Evolutionary conservation across 106 monocot genomes (phyloP), one percentile per base, ranked within the genome.

Genomic region (Hemerocallis citrina): DNA sequence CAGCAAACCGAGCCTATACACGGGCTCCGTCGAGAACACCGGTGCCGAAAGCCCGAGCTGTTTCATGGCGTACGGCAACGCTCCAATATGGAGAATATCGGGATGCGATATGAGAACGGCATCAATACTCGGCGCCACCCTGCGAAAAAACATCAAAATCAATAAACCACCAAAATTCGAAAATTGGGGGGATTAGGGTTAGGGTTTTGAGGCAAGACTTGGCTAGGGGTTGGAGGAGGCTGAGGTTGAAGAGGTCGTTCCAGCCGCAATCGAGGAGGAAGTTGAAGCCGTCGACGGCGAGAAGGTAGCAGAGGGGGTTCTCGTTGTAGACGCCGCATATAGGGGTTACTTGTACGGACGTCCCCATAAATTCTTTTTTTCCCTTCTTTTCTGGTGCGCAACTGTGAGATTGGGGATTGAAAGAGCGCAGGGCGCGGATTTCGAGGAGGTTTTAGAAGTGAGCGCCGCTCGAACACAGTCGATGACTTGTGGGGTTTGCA

Each of bases 251-350:
- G 62, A 82, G 82, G 48, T 99, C 98, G 65, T 85, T 99, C 98
- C 98, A 99, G 9, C 98, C 98, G 79, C 92, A 99, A 61, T 99
- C 98, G 65, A 99, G 64, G 30, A 98, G 77, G 70, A 99, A 72
- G 80, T 82, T 88, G 82, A 88, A 99, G 40, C 92, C 88, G 40
- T 99, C 98, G 37, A 99, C 58, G 66, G 98, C 78, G 61, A 99
- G 69, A 42, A 99, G 71, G 65, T 99, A 99, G 35, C 88, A 88
- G 21, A 99, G 82, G 3, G 92, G 98, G 62, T 72, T 92, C 77
- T 92, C 92, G 41, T 73, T 84, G 85, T 99, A 99, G 20, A 92
- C 98, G 31, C 98, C 92, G 63, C 77, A 84, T 21, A 99, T 65
- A 3, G 98, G 92, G 30, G 85, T 98, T 57, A 99, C 75, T 79